Conservation (phyloP, 2,329 filamentous ascomycete genomes). For the Sporothrix phasma region DNA sequence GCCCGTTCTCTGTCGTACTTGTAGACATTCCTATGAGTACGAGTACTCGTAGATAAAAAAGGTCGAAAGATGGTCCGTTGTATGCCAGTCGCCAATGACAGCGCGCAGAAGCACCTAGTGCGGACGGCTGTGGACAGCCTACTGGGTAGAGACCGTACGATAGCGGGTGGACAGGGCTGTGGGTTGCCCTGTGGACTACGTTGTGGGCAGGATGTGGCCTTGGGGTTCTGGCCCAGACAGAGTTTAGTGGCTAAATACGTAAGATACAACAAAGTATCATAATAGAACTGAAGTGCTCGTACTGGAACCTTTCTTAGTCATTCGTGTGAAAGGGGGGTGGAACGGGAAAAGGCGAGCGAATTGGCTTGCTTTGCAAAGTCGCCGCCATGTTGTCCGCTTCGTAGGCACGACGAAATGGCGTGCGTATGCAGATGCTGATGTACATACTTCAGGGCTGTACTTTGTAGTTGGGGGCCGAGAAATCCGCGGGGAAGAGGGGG, state of each 20-base stretch:
- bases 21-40: too few species aligned
- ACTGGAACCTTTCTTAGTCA: background rate
- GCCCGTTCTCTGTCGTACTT: background rate
- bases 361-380: too few species aligned
- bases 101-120: background rate
- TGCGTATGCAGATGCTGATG: background rate
- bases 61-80: background rate
- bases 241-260: background rate
- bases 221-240: background rate
- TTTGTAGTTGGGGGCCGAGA: background rate
- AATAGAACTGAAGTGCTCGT: too few species aligned
- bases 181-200: background rate
- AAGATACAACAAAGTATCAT: too few species aligned
- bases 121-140: background rate
- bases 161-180: background rate
- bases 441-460: background rate
- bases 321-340: background rate
- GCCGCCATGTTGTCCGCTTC: too few species aligned
- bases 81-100: constrained; percentile 1
- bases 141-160: background rate
- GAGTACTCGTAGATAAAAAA: background rate
- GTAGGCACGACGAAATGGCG: background rate
- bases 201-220: background rate
- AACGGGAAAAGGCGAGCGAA: background rate
- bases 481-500: background rate